A percentile compares a stretch with the other conserved stretches of the same genome.
phyloP scores from a whole-genome alignment of 2,329 filamentous ascomycete species.

The Diaporthe sp. region DNA sequence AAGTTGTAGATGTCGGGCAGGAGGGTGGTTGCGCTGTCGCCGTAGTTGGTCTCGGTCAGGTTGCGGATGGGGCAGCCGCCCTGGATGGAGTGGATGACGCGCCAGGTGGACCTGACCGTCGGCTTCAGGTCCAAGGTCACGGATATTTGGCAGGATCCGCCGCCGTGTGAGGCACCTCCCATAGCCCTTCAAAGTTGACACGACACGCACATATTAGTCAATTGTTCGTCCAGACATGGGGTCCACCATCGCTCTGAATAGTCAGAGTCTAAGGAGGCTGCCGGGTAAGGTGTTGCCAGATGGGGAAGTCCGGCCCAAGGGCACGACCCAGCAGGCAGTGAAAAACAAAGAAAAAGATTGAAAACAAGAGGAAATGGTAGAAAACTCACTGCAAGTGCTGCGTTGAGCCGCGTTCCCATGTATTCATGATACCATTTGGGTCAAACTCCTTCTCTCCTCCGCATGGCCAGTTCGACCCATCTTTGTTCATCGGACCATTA shows the following conservation, averaged over 20 bases:
- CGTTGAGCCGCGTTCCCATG: not conserved
- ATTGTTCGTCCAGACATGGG: no score
- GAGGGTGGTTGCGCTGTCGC: not conserved
- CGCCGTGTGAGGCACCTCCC: constrained; percentile 13
- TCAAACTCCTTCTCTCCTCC: constrained; percentile 4
- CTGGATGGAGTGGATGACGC: constrained; percentile 22
- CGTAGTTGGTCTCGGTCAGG: constrained; percentile 23
- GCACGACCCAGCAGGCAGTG: not conserved
- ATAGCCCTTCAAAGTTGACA: not conserved
- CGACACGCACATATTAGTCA: not conserved
- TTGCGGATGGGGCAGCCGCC: constrained; percentile 23
- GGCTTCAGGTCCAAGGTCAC: constrained; percentile 19
- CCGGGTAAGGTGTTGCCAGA: not conserved
- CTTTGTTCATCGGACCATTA: constrained; percentile 17
- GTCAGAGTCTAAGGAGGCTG: fast-evolving
- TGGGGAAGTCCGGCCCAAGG: no score
- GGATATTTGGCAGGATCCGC: constrained; percentile 18
- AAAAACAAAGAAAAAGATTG: not conserved
- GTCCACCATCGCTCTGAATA: fast-evolving
- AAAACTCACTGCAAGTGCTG: constrained; percentile 16
- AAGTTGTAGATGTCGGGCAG: constrained; percentile 11
- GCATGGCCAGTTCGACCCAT: constrained; percentile 21
- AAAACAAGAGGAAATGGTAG: no score
- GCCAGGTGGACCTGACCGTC: constrained; percentile 10
- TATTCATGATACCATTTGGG: constrained; percentile 19